phyloP scores from a whole-genome alignment of 108 stramenopile species.

The Bacterosira constricta region DNA sequence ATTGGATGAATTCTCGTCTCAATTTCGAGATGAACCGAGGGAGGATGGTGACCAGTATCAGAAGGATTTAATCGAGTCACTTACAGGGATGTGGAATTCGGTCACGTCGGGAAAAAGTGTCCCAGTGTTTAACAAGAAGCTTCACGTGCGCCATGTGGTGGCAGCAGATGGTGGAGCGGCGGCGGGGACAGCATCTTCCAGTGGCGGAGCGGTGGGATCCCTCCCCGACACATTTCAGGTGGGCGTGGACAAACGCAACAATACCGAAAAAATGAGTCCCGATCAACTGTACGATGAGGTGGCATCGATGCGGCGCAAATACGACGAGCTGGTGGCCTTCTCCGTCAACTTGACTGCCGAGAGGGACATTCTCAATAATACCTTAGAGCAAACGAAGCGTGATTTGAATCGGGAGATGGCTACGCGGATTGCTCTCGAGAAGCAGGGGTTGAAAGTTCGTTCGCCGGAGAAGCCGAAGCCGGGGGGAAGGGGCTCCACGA shows the following conservation, averaged over 20 bases:
- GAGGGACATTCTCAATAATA: conserved; percentile 92
- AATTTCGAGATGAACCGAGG: conserved; percentile 25
- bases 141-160: conserved; percentile 83
- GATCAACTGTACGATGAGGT: conserved; percentile 80
- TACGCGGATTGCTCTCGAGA: conserved; percentile 60
- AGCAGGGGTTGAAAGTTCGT: conserved; percentile 45
- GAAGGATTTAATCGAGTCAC: conserved; percentile 71
- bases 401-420: conserved; percentile 88
- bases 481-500: conserved; percentile 23
- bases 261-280: conserved; percentile 69
- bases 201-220: not conserved
- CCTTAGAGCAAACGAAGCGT: conserved; percentile 88
- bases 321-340: conserved; percentile 92
- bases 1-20: conserved; percentile 50
- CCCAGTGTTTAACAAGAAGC: conserved; percentile 76
- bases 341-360: conserved; percentile 93
- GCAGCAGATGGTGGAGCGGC: conserved; percentile 43
- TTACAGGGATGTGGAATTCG: conserved; percentile 85
- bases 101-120: conserved; percentile 38
- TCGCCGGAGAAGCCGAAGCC: conserved; percentile 17
- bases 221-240: conserved; percentile 10
- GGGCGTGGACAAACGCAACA: conserved; percentile 32
- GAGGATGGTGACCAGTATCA: conserved; percentile 38
- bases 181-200: not conserved
- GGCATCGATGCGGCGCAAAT: conserved; percentile 82